Evolutionary conservation across 2,329 filamentous ascomycete species (phyloP), one percentile per base, ranked within the genome.

Genomic region (Hymenotorrendiella dingleyae): DNA sequence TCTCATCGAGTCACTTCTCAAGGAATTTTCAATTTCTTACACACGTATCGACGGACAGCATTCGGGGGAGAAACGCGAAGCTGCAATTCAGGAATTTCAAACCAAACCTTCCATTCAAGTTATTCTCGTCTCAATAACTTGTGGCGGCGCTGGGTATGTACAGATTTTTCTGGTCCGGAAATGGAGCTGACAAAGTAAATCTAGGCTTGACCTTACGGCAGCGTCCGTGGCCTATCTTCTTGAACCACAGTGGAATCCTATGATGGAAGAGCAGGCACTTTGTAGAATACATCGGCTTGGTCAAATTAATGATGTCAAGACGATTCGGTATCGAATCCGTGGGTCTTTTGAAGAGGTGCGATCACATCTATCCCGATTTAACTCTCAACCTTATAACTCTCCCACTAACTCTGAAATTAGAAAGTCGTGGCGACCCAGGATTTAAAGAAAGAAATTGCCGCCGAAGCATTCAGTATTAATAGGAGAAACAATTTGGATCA

Each of bases 111-210:
- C 7, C 12, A 26, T 26, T 26, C 24, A 26, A 0, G 67, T 76
- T 4, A 63, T 74, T 41, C 60, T 77, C 0, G 53, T 76, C 1
- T 74, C 72, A 0, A 54, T 76, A 1, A 66, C 67, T 0, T 77
- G 73, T 40, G 74, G 70, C 26, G 70, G 71, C n/a, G 67, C 70
- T 17, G 72, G 73, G 69, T 71, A 54, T 55, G 66, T 36, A 45
- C 7, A 27, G 17, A 10, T 35, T 9, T 12, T 38, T 34, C n/a
- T 11, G 14, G 6, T 11, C 16, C 36, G 26, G 5, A 24, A 32
- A 11, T n/a, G n/a, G n/a, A n/a, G n/a, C n/a, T n/a, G n/a, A n/a
- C n/a, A n/a, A n/a, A n/a, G n/a, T n/a, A n/a, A 19, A 19, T 14
- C 0, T 14, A 53, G 50, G 1, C 42, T 49, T 6, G 45, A 49